Conservation (phyloP, 2,329 filamentous ascomycete genomes). For the Alternaria dauci region DNA sequence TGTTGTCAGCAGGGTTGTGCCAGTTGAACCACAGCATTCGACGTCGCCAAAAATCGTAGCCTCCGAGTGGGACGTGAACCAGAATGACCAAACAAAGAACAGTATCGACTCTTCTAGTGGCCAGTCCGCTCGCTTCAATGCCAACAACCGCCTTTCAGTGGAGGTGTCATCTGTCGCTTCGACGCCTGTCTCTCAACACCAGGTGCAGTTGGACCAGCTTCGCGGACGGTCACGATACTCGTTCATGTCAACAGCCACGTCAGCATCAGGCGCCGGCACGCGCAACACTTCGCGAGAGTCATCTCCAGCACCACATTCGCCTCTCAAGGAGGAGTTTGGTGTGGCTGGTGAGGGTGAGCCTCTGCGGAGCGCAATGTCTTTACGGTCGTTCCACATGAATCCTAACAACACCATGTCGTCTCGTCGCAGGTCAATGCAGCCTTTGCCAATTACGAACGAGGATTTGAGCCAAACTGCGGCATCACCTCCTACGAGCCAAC, state of each 20-base stretch:
- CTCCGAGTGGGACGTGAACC: constrained; percentile 44
- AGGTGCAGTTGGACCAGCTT: constrained; percentile 48
- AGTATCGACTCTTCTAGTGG: constrained; percentile 43
- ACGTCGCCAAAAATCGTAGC: constrained; percentile 41
- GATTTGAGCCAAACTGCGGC: constrained; percentile 35
- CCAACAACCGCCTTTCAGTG: constrained; percentile 42
- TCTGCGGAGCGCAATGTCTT: constrained; percentile 44
- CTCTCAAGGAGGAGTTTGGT: constrained; percentile 38
- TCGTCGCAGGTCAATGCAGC: constrained; percentile 51
- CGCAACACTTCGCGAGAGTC: constrained; percentile 47
- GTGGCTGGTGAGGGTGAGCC: constrained; percentile 37
- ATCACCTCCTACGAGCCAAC: constrained; percentile 28
- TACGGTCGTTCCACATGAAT: constrained; percentile 52
- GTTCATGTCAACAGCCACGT: constrained; percentile 49
- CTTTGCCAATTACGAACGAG: constrained; percentile 48
- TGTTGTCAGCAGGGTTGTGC: constrained; percentile 39
- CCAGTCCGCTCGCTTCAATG: constrained; percentile 36
- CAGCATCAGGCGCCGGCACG: constrained; percentile 44
- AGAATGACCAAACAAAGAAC: constrained; percentile 38
- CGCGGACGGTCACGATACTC: constrained; percentile 50
- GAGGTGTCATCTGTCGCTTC: constrained; percentile 49
- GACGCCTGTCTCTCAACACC: constrained; percentile 47
- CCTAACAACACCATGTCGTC: constrained; percentile 39
- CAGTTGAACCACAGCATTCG: constrained; percentile 47
- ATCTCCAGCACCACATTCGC: constrained; percentile 48